Conservation (phyloP, 2,329 filamentous ascomycete species). For the Sporothrix euskadiensis region DNA sequence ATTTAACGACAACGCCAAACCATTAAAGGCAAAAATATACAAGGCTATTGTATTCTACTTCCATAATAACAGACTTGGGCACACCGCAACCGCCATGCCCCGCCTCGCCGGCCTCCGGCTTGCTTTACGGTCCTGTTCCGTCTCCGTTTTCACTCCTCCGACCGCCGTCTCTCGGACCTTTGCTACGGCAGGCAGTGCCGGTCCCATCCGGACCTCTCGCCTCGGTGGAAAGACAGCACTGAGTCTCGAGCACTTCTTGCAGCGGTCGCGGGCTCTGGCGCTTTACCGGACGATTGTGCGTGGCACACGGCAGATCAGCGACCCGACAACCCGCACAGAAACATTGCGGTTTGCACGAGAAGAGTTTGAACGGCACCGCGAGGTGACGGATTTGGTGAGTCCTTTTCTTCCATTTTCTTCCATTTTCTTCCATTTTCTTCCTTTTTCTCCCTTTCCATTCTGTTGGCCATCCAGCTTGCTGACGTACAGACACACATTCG, state of each 20-base stretch:
- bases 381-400: slow-evolving; percentile 58
- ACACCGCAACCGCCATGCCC: not conserved
- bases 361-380: slow-evolving; percentile 61
- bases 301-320: slow-evolving; percentile 53
- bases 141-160: not conserved
- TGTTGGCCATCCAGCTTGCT: not conserved
- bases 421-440: too few species aligned
- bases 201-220: slow-evolving; percentile 38
- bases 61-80: not conserved
- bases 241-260: slow-evolving; percentile 63
- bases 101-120: slow-evolving; percentile 2
- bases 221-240: slow-evolving; percentile 46
- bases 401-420: not conserved
- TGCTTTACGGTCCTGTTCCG: not conserved
- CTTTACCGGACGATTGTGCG: slow-evolving; percentile 62
- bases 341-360: slow-evolving; percentile 58
- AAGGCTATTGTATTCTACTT: not conserved
- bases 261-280: slow-evolving; percentile 55
- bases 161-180: slow-evolving; percentile 34
- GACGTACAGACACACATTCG: slow-evolving; percentile 56
- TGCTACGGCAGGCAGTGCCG: slow-evolving; percentile 37
- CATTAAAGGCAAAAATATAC: not conserved
- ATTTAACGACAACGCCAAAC: not conserved
- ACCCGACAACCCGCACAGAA: slow-evolving; percentile 55
- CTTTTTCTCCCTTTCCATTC: too few species aligned